Evolutionary conservation across 2,329 filamentous ascomycete genomes (phyloP), one percentile per base, ranked within the genome.

Genomic region (Fusarium avenaceum): DNA sequence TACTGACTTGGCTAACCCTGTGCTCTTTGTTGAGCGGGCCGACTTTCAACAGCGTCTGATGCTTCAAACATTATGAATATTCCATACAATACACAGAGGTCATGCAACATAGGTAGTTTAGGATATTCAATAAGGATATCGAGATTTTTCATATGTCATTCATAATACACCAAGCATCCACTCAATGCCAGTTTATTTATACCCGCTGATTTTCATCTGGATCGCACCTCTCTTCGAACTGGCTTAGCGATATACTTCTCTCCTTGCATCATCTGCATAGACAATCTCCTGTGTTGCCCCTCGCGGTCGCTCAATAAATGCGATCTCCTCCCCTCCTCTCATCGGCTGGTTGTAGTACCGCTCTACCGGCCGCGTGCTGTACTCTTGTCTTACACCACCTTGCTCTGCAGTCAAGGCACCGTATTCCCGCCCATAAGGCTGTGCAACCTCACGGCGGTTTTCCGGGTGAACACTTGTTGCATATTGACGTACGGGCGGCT

Each of bases 291-390:
- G 81, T 15, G 78, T 76, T 26, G 77, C 74, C 47, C 77, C 78
- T 51, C 78, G 77, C 17, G 83, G 81, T 45, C 77, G 78, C 64
- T 84, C 83, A 53, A 84, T 77, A 53, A 82, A 85, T 4, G 80
- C 74, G 42, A 83, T 75, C 38, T 83, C 83, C 46, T 81, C 80
- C 20, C 69, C 69, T 38, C 69, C 74, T 48, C 73, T 71, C 49
- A 71, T 49, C 40, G 63, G 76, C 33, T 79, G 77, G 30, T 81
- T 80, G 65, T 84, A 84, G 57, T 82, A 84, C 50, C 77, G 77
- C 56, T 85, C 83, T 45, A 76, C 75, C 17, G 82, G 81, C 40
- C 79, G 80, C 51, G 78, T 76, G 67, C 80, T 81, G 63, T 81
- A 85, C 49, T 75, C 75, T 46, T 57, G 71, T 58, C 72, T 74